Evolutionary conservation across 2,329 filamentous ascomycete genomes (phyloP).

Genomic region (Fusarium nodosum): DNA sequence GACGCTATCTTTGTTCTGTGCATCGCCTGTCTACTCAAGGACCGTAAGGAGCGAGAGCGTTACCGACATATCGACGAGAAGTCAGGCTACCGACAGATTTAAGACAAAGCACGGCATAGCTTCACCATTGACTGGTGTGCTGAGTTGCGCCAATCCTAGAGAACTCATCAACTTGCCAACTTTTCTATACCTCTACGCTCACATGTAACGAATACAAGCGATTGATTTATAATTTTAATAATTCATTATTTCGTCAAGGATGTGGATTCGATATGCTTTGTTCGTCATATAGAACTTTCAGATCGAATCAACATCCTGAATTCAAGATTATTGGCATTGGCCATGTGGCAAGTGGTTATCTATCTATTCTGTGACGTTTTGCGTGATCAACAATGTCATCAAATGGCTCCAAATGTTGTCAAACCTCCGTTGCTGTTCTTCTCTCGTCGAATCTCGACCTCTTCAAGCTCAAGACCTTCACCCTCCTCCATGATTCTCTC

Average conservation of each 20-base stretch:
- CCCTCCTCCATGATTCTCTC: slow-evolving; percentile 69
- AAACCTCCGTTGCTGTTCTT: slow-evolving; percentile 48
- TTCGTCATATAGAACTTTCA: background rate
- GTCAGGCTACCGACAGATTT: slow-evolving; percentile 66
- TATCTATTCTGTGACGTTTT: slow-evolving; percentile 20
- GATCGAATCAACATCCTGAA: slow-evolving; percentile 1
- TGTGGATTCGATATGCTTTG: background rate
- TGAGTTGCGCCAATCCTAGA: slow-evolving; percentile 10
- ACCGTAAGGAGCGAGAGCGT: slow-evolving; percentile 82
- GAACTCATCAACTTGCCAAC: slow-evolving; percentile 14
- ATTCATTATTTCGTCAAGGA: slow-evolving; percentile 20
- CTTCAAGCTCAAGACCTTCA: slow-evolving; percentile 54
- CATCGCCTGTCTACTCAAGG: slow-evolving; percentile 82
- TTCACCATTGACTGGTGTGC: slow-evolving; percentile 26
- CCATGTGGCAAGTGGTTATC: slow-evolving; percentile 1
- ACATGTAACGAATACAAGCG: slow-evolving; percentile 34
- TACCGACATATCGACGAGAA: slow-evolving; percentile 88
- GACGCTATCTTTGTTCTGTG: slow-evolving; percentile 77
- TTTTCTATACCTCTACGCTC: slow-evolving; percentile 25
- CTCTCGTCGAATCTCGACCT: slow-evolving; percentile 52
- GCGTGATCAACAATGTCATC: slow-evolving; percentile 23
- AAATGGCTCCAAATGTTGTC: slow-evolving; percentile 46
- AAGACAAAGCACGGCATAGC: slow-evolving; percentile 43
- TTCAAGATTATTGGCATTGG: slow-evolving; percentile 10
- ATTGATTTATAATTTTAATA: slow-evolving; percentile 34